phyloP scores from a whole-genome alignment of 495 filamentous ascomycete species.

The Talaromyces liani region DNA sequence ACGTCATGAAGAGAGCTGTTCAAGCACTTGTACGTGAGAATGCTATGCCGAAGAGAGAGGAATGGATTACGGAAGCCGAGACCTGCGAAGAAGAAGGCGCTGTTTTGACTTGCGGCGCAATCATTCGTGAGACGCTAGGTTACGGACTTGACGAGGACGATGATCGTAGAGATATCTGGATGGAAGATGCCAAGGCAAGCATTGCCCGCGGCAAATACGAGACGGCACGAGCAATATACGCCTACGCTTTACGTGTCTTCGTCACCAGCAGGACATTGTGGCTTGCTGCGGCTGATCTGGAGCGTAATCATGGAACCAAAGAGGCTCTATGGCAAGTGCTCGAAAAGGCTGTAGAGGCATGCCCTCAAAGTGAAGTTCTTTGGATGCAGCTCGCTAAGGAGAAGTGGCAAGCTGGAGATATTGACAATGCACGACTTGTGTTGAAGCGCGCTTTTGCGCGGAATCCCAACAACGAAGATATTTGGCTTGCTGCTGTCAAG shows the following conservation, averaged over 20 bases:
- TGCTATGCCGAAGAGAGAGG: slow-evolving; percentile 93
- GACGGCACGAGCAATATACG: slow-evolving; percentile 88
- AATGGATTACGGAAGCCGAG: slow-evolving; percentile 94
- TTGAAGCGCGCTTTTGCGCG: slow-evolving; percentile 84
- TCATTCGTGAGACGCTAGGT: slow-evolving; percentile 87
- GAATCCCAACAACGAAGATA: slow-evolving; percentile 92
- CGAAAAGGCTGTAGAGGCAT: slow-evolving; percentile 89
- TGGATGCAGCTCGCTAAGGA: slow-evolving; percentile 96
- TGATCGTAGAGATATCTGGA: slow-evolving; percentile 89
- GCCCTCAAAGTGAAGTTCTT: slow-evolving; percentile 78
- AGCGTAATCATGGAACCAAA: slow-evolving; percentile 80
- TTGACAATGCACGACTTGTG: slow-evolving; percentile 76
- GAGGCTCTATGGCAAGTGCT: slow-evolving; percentile 77
- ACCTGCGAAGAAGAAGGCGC: slow-evolving; percentile 92
- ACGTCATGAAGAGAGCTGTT: slow-evolving; percentile 90
- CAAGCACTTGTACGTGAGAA: slow-evolving; percentile 85
- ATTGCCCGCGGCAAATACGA: slow-evolving; percentile 74
- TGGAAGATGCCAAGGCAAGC: slow-evolving; percentile 79
- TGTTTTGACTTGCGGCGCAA: slow-evolving; percentile 74
- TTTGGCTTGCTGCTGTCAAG: slow-evolving; percentile 93
- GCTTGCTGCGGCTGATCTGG: slow-evolving; percentile 83
- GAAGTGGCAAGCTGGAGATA: slow-evolving; percentile 79
- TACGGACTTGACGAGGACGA: slow-evolving; percentile 95
- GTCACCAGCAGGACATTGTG: slow-evolving; percentile 75
- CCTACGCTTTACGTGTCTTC: slow-evolving; percentile 84